Percentiles rank a stretch among this genome's conserved stretches.
phyloP scores from a whole-genome alignment of 768 basidiomycete genomes.

The Calocybe gangraenosa region DNA sequence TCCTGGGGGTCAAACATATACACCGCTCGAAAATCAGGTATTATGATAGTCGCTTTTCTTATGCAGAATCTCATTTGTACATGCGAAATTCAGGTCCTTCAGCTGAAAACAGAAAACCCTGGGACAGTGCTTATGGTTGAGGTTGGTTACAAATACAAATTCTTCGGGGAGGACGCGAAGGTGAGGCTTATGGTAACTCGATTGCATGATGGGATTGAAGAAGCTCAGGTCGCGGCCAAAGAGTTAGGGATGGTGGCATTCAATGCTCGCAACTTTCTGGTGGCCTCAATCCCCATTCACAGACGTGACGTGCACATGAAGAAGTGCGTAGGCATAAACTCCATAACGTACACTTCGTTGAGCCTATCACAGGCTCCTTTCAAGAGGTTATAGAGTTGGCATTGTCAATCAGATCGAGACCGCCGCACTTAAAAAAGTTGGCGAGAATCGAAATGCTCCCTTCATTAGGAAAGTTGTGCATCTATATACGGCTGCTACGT shows the following conservation, averaged over 20 bases:
- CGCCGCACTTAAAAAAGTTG: constrained; percentile 81
- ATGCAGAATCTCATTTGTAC: background rate
- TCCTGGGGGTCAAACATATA: constrained; percentile 67
- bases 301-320: constrained; percentile 68
- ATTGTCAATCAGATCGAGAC: constrained; percentile 83
- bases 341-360: background rate
- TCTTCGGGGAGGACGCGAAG: constrained; percentile 83
- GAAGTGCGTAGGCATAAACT: constrained; percentile 46
- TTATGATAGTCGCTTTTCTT: background rate
- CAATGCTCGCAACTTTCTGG: constrained; percentile 65
- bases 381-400: constrained; percentile 79
- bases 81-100: constrained; percentile 36
- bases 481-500: constrained; percentile 88
- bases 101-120: constrained; percentile 60
- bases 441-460: constrained; percentile 67
- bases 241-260: constrained; percentile 79
- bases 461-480: constrained; percentile 75
- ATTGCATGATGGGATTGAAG: constrained; percentile 2
- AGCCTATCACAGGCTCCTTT: constrained; percentile 46
- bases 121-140: constrained; percentile 75
- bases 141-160: constrained; percentile 80
- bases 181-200: constrained; percentile 28
- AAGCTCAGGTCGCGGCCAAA: constrained; percentile 58
- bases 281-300: constrained; percentile 70
- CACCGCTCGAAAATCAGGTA: constrained; percentile 74